phyloP scores from a whole-genome alignment of 257 asterid species.

The Datura wrightii region DNA sequence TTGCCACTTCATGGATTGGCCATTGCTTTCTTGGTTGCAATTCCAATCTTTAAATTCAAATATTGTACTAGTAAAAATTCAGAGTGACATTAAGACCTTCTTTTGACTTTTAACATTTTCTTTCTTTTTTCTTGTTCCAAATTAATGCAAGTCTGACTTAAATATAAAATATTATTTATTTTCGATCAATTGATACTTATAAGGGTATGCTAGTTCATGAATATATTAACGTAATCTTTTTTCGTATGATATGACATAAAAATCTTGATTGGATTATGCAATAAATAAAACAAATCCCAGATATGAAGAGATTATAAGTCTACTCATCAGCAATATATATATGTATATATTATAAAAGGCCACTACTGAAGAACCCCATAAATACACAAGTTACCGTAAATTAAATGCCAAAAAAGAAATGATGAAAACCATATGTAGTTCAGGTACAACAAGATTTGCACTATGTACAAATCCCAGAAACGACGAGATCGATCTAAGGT shows the following conservation, averaged over 20 bases:
- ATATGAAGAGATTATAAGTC: background rate
- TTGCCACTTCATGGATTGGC: background rate
- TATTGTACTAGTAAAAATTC: background rate
- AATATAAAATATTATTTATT: too few species aligned
- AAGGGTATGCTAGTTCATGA: background rate
- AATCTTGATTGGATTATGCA: background rate
- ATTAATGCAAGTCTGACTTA: background rate
- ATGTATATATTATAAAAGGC: background rate
- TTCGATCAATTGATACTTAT: too few species aligned
- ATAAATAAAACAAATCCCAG: conserved; percentile 16
- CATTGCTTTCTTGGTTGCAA: background rate
- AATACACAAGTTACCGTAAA: background rate
- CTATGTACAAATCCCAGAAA: conserved; percentile 15
- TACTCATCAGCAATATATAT: background rate
- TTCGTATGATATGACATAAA: background rate
- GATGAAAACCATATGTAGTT: background rate
- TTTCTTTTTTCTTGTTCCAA: conserved; percentile 1
- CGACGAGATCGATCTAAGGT: background rate
- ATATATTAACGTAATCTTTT: background rate
- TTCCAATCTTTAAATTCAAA: background rate
- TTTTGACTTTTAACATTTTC: conserved; percentile 21
- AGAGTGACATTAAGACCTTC: background rate
- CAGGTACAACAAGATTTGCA: conserved; percentile 8
- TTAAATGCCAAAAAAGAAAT: background rate
- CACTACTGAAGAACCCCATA: background rate